Evolutionary conservation across 345 rosid species (phyloP), one percentile per base, ranked within the genome.

Genomic region (Eutrema yunnanense): DNA sequence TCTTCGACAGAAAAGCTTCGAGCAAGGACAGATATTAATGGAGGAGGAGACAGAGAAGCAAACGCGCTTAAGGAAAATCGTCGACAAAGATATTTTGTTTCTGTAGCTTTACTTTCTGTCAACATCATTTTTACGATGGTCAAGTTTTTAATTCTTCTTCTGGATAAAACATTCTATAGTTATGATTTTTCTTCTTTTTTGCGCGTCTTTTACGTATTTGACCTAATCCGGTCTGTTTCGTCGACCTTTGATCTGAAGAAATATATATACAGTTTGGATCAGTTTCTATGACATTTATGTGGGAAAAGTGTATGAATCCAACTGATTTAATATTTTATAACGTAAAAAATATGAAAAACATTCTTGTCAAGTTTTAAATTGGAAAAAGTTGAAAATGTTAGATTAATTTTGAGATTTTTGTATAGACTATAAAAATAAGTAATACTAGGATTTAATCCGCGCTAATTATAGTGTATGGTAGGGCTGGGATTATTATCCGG

Each of bases 31-130:
- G 3, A 22, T 30, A 30, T 4, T 37, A 74, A 13, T 56, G 75
- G 76, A 49, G 52, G 75, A 71, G 76, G 75, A 71, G 76, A 65
- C 76, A 71, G 80, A 76, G 80, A 71, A 9, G 72, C 75, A 54
- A 69, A 76, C 80, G 72, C 76, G 80, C 33, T 71, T 70, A 57
- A 48, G 36, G 36, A 69, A 62, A 51, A 62, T 62, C 73, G 67
- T 67, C 32, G 34, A 75, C 64, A 55, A 34, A 42, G 33, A 58
- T 63, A 12, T 29, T 37, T 14, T 34, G 27, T 2, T 13, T 19
- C 14, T 73, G 22, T 44, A 37, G 36, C 11, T 74, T 51, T 67
- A 49, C 56, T 60, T 75, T 75, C 32, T 59, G 73, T 67, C 78
- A 49, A 36, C 48, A 8, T 73, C 64, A n/a, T 14, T 44, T 54